These are phyloP conservation scores for Fraxinus excelsior DNA, from an alignment of 257 asterid species.

Conservation along the genomic window DNA sequence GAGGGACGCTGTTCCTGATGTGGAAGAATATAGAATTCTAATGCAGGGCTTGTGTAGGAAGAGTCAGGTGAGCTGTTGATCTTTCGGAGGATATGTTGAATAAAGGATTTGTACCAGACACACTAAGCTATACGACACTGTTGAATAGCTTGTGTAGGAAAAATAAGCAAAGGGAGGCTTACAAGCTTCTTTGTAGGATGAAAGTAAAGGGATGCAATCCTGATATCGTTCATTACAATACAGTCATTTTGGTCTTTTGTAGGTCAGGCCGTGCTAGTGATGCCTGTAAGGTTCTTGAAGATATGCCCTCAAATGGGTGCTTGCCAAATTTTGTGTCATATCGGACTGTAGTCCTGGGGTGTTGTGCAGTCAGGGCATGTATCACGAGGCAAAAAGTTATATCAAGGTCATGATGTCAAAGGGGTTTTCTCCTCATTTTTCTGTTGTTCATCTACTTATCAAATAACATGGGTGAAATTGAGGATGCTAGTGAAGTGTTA, in stretches of 20 bases:
- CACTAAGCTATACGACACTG: conserved; percentile 71
- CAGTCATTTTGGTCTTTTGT: conserved; percentile 75
- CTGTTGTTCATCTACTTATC: conserved; percentile 53
- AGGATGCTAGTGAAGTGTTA: conserved; percentile 75
- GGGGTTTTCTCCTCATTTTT: conserved; percentile 70
- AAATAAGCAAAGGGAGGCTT: conserved; percentile 84
- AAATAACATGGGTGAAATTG: conserved; percentile 57
- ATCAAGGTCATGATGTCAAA: conserved; percentile 53
- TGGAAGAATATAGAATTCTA: conserved; percentile 74
- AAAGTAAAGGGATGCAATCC: conserved; percentile 86
- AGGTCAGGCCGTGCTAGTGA: conserved; percentile 75
- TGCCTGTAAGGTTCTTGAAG: conserved; percentile 84
- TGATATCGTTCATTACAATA: conserved; percentile 82
- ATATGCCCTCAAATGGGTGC: conserved; percentile 82
- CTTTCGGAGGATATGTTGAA: conserved; percentile 91
- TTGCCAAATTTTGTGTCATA: conserved; percentile 74
- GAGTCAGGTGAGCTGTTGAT: conserved; percentile 90
- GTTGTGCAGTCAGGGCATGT: conserved; percentile 72
- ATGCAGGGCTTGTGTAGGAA: conserved; percentile 92
- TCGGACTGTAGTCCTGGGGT: conserved; percentile 66
- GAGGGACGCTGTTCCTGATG: conserved; percentile 75
- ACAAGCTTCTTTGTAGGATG: conserved; percentile 91
- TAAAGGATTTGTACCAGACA: conserved; percentile 88
- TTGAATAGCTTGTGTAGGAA: conserved; percentile 88
- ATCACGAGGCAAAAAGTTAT: conserved; percentile 65